phyloP scores from a whole-genome alignment of 2,329 filamentous ascomycete genomes.

The Fusarium nodosum region DNA sequence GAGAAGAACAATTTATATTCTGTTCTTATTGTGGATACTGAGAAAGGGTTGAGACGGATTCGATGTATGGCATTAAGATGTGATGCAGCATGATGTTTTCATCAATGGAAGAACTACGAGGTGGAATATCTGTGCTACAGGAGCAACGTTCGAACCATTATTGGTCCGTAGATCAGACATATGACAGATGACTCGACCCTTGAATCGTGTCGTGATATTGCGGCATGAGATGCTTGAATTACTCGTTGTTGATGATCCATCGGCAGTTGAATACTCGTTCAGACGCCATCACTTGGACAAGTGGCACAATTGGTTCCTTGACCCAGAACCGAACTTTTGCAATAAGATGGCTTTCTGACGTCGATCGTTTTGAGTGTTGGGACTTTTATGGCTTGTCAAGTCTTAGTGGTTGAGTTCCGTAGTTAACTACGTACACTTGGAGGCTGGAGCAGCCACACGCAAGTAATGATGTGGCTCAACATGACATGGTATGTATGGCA shows the following conservation, averaged over 20 bases:
- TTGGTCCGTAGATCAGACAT: neutral
- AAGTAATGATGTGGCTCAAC: conserved; percentile 15
- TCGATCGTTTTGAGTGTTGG: conserved; percentile 13
- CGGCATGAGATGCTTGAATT: conserved; percentile 14
- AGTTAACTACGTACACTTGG: conserved; percentile 24
- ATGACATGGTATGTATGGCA: conserved; percentile 37
- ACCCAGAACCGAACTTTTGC: conserved; percentile 12
- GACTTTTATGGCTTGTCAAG: neutral
- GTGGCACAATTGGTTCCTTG: conserved; percentile 27
- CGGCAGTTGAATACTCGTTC: conserved; percentile 5
- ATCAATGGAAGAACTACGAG: neutral
- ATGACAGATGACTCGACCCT: neutral
- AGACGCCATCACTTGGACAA: conserved; percentile 19
- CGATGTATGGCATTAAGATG: neutral
- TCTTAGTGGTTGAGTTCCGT: neutral
- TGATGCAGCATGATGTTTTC: neutral
- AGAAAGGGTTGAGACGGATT: neutral
- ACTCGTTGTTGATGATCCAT: neutral
- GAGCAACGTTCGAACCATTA: neutral
- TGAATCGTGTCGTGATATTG: neutral
- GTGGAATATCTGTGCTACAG: neutral
- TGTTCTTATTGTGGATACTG: neutral
- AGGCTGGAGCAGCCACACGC: conserved; percentile 24
- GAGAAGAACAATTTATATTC: neutral
- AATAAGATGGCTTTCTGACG: conserved; percentile 28